Conservation (phyloP, 371 early-diverging fungal genomes). For the Mortierella sp. region DNA sequence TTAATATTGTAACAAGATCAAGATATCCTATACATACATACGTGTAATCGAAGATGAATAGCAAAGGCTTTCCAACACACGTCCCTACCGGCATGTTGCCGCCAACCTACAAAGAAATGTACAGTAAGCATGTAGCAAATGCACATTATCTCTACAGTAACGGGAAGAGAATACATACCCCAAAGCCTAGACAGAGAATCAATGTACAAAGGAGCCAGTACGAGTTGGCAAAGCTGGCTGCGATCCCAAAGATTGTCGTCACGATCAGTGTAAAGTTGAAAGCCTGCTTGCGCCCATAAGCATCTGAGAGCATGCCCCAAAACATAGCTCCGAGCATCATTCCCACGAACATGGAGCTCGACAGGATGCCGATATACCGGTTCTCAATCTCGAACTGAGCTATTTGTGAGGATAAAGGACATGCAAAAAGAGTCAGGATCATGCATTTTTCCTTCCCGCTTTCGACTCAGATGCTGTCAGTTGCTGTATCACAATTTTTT, state of each 20-base stretch:
- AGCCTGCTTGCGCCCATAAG: constrained; percentile 81
- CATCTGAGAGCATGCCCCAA: constrained; percentile 85
- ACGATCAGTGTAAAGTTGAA: constrained; percentile 82
- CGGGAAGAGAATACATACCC: constrained; percentile 41
- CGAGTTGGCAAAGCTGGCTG: constrained; percentile 74
- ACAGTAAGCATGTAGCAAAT: too few species aligned
- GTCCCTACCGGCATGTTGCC: constrained; percentile 88
- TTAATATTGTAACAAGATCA: neutral
- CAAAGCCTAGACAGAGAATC: constrained; percentile 80
- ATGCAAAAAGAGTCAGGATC: too few species aligned
- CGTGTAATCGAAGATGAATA: too few species aligned
- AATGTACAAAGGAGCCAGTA: constrained; percentile 73
- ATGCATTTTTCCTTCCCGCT: neutral
- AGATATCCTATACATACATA: too few species aligned
- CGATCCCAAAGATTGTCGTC: constrained; percentile 77
- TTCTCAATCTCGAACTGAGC: constrained; percentile 71
- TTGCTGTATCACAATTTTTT: neutral
- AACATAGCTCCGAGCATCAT: constrained; percentile 87
- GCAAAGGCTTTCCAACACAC: too few species aligned
- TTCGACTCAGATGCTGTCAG: neutral
- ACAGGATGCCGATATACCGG: constrained; percentile 69
- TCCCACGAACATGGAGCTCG: constrained; percentile 79
- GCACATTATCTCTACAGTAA: neutral
- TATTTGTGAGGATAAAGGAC: constrained; percentile 13
- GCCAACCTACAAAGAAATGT: constrained; percentile 63